Conservation (phyloP, 83 land plant genomes). For the Diphasiastrum complanatum region DNA sequence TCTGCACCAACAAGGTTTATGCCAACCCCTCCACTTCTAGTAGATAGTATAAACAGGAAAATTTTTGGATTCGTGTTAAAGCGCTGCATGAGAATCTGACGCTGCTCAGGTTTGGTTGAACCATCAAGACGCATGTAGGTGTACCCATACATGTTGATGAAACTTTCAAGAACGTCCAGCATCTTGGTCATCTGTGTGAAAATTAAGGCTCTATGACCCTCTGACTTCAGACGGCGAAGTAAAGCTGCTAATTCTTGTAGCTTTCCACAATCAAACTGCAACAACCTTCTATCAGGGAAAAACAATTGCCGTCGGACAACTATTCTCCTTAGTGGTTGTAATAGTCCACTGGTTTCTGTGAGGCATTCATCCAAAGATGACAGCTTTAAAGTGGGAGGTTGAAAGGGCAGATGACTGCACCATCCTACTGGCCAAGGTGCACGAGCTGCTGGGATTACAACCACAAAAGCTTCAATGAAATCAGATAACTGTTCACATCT, state of each 20-base stretch:
- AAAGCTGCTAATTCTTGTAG: conserved; percentile 80
- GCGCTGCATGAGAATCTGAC: conserved; percentile 96
- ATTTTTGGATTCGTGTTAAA: conserved; percentile 95
- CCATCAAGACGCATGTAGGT: conserved; percentile 99
- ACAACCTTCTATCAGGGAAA: conserved; percentile 88
- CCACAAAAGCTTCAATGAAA: conserved; percentile 65
- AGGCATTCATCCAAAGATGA: conserved; percentile 31
- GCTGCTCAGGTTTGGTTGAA: conserved; percentile 95
- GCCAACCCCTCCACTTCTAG: conserved; percentile 99
- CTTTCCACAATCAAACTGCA: conserved; percentile 99
- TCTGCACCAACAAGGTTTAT: conserved; percentile 98
- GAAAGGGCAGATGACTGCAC: conserved; percentile 51
- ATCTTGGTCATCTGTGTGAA: conserved; percentile 99
- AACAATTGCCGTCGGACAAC: conserved; percentile 82
- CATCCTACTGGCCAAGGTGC: conserved; percentile 73
- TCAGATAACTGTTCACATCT: conserved; percentile 57
- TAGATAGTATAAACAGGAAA: conserved; percentile 91
- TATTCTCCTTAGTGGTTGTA: conserved; percentile 70
- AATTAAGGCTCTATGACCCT: conserved; percentile 94
- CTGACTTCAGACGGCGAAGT: conserved; percentile 70
- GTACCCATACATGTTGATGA: conserved; percentile 94
- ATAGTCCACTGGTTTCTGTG: conserved; percentile 36
- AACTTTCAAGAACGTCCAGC: conserved; percentile 94
- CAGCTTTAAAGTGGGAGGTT: conserved; percentile 28
- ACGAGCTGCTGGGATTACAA: conserved; percentile 96